These are phyloP conservation scores for Hsuehochloa calcarea DNA, from an alignment of 176 grass and related monocot genomes.

Conservation along the genomic window DNA sequence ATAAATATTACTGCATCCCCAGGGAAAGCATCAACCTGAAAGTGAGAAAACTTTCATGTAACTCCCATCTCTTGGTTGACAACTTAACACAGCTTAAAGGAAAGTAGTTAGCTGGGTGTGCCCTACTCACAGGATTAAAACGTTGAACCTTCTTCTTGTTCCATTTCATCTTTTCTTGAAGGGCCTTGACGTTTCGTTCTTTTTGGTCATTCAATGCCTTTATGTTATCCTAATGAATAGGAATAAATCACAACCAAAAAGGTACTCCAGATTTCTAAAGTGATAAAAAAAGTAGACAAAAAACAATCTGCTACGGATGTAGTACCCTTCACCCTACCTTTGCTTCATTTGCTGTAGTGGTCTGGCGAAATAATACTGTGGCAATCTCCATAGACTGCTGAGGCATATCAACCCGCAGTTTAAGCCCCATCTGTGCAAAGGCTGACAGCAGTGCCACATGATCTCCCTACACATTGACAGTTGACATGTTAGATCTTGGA, in stretches of 20 bases:
- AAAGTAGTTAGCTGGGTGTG: conserved; percentile 9
- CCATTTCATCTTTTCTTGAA: conserved; percentile 81
- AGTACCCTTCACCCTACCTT: conserved; percentile 36
- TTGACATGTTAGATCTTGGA: conserved; percentile 25
- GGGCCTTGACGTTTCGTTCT: conserved; percentile 68
- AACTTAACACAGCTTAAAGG: not conserved
- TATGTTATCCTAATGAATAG: conserved; percentile 65
- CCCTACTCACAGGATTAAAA: conserved; percentile 86
- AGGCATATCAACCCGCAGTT: conserved; percentile 95
- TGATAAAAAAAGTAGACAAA: not conserved
- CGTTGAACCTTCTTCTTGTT: conserved; percentile 71
- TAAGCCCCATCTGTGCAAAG: conserved; percentile 97
- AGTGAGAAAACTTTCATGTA: conserved; percentile 12
- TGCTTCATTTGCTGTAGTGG: conserved; percentile 76
- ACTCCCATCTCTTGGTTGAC: not conserved
- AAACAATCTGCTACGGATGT: not conserved
- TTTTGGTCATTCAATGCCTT: conserved; percentile 73
- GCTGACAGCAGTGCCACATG: conserved; percentile 87
- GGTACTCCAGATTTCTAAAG: conserved; percentile 3
- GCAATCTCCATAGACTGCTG: conserved; percentile 86
- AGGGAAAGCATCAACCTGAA: conserved; percentile 96
- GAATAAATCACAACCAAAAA: conserved; percentile 25
- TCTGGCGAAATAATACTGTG: conserved; percentile 77
- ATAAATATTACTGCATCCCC: conserved; percentile 95
- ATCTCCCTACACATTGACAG: conserved; percentile 60